Evolutionary conservation across 163 green algal genomes (phyloP), one percentile per base, ranked within the genome.

Genomic region (Volvox carteri): DNA sequence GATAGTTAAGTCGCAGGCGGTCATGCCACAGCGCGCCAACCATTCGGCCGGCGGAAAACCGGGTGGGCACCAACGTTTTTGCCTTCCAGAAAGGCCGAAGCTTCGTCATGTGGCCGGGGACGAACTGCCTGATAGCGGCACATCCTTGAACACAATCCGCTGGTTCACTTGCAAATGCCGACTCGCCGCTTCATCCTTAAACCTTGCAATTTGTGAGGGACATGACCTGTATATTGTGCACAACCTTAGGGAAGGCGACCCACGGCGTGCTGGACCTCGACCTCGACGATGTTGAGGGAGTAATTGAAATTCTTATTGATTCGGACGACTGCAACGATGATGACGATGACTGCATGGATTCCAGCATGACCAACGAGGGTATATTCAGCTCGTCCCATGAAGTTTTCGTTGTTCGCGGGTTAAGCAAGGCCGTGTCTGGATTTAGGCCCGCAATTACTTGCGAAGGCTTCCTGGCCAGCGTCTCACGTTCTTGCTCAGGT

Each of bases 211-310:
- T 65, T 12, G 19, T 23, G 28, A 65, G 2, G 5, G 5, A 19
- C 28, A 19, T 65, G 3, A 12, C 28, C 25, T 11, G 54, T 11
- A 65, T 12, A 30, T 65, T 19, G 54, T 65, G 54, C n/a, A n/a
- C n/a, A n/a, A n/a, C 7, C n/a, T 30, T 35, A 75, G 65, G 65
- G 33, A 75, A 48, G 65, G 35, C 30, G 70, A 58, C 37, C 12
- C 23, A 9, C 23, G 70, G 70, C 25, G 1, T 78, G 4, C 21
- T 78, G 18, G 70, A 78, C 39, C 39, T 78, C 14, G 70, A 89
- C 42, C 56, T 88, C 75, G 84, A 89, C 68, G 28, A 72, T 48
- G 84, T 84, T 83, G 84, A 89, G 48, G 28, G 70, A 58, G 84
- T 84, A 30, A 46, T 89, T 76, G 84, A 89, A 74, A 60, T 89